phyloP scores from a whole-genome alignment of 78 protist genomes.

The Dictyostelium purpureum region DNA sequence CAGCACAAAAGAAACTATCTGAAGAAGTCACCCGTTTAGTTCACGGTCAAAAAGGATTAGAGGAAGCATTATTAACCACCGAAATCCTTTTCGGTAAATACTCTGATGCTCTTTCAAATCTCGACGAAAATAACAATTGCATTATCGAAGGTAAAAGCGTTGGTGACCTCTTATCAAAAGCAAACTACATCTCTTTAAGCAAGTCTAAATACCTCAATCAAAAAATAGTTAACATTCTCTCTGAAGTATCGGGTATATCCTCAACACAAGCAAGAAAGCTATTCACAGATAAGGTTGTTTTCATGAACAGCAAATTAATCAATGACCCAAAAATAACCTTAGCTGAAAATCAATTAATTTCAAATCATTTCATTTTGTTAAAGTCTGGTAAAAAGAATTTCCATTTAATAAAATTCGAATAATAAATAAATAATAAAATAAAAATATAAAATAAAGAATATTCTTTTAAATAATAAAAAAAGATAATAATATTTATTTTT shows the following conservation, averaged over 20 bases:
- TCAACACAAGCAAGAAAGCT: slow-evolving; percentile 12
- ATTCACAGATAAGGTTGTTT: no score
- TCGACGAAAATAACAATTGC: no score
- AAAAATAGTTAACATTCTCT: not conserved
- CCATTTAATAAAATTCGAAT: slow-evolving; percentile 32
- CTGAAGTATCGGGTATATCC: slow-evolving; percentile 6
- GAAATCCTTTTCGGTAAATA: slow-evolving; percentile 46
- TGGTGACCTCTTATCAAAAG: not conserved
- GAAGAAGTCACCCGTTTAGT: slow-evolving; percentile 70
- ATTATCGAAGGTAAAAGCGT: no score
- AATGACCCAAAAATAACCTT: no score
- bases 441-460: not conserved
- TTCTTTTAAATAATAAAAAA: no score
- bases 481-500: no score
- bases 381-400: slow-evolving; percentile 32
- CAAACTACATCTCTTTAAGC: not conserved
- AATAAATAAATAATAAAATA: not conserved
- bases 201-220: not conserved
- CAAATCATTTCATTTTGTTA: not conserved
- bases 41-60: slow-evolving; percentile 69
- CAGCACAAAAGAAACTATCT: slow-evolving; percentile 42
- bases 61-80: slow-evolving; percentile 64
- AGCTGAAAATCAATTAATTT: slow-evolving; percentile 33
- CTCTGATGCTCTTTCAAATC: no score
- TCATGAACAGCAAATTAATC: no score